phyloP scores from a whole-genome alignment of 768 basidiomycete genomes.

The Lactifluus hygrophoroides region DNA sequence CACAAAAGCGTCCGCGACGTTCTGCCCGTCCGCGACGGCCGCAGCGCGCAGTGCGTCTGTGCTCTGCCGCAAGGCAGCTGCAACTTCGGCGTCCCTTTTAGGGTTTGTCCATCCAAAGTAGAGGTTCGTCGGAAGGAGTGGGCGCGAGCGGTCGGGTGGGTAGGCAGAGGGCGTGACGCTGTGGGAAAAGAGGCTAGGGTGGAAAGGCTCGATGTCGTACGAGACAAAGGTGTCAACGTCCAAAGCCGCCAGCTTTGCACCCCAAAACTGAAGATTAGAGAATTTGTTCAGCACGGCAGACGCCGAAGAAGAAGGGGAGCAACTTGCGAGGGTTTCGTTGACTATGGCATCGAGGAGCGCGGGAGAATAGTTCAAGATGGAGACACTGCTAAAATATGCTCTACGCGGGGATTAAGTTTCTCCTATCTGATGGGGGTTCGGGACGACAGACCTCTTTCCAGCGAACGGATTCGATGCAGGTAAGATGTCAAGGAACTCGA shows the following conservation, averaged over 20 bases:
- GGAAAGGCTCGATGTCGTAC: conserved; percentile 16
- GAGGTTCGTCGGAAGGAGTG: conserved; percentile 14
- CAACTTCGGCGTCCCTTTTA: background rate
- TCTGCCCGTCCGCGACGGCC: conserved; percentile 17
- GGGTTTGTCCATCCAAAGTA: conserved; percentile 15
- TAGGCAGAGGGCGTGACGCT: conserved; percentile 11
- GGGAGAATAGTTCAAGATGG: background rate
- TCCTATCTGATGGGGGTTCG: too few species aligned
- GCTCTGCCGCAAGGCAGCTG: background rate
- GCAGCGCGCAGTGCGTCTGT: background rate
- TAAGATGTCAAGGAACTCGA: background rate
- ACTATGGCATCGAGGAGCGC: background rate
- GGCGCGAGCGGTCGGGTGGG: conserved; percentile 19
- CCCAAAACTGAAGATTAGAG: background rate
- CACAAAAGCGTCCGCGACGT: background rate
- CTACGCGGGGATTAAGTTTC: background rate
- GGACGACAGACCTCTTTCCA: background rate
- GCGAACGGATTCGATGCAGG: background rate
- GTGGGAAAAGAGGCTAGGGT: conserved; percentile 1
- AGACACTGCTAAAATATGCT: conserved; percentile 4
- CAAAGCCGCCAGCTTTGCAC: background rate
- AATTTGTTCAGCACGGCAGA: background rate
- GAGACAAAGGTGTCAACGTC: background rate
- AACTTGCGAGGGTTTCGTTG: conserved; percentile 7
- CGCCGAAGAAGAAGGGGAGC: too few species aligned